Base-by-base conservation (phyloP, 306 rosid species). In the Glycine soja region DNA sequence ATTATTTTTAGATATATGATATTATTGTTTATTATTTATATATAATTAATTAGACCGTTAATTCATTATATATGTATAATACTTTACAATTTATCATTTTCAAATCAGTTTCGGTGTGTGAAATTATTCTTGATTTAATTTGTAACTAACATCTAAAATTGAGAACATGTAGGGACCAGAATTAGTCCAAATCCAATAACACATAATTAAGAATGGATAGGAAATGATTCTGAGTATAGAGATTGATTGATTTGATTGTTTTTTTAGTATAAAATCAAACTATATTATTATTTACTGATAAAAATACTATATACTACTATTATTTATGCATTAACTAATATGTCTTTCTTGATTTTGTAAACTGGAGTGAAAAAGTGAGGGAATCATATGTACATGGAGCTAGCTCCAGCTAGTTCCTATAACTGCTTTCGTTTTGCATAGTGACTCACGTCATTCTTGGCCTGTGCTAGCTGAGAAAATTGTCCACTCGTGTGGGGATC, bases 401-500 rank as follows among this genome's bases (percentile, higher is more conserved):
- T 24, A 24, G 30, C 30, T 24, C 30, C 30, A 24, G 30, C 30
- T 24, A 24, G 30, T 24, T 24, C 30, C 30, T 0, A 24, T 2
- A 24, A 24, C 30, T 24, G 30, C 30, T 24, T 24, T 24, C 30
- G 30, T 24, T 24, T 24, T 24, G 30, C 30, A 24, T 24, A 24
- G 30, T 24, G 30, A 24, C 58, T 13, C 18, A 45, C 71, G 48
- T 74, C 72, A 69, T 57, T 77, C 69, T 76, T 46, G 77, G 15
- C 67, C 79, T 52, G 47, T 24, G n/a, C 12, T 36, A 34, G 36
- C 30, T 34, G 74, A 62, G 78, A 82, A 56, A 58, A 76, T 13
- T 62, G 70, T 74, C 69, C 80, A 81, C 81, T 77, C 94, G 92
- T 82, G 91, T 84, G 85, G 79, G 70, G 84, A 81, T 69, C 75